Evolutionary conservation across 202 grass and related monocot genomes (phyloP), one percentile per base, ranked within the genome.

Genomic region (Cymbopogon flexuosus): DNA sequence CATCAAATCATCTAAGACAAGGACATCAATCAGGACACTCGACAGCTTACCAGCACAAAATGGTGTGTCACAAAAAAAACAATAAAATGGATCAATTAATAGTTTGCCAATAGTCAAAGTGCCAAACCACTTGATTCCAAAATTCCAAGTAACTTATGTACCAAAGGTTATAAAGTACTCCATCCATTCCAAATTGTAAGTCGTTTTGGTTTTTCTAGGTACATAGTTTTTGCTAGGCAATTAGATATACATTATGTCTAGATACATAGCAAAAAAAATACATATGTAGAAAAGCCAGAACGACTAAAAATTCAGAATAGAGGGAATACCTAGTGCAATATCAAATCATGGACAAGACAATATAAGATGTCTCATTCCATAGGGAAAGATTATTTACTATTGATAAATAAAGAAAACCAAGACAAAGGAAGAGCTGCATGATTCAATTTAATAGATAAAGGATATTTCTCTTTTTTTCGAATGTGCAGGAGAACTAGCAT

Each of bases 61-160:
- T 30, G 16, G 11, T 56, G n/a, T 65, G 22, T 75, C 46, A 75
- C 33, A 16, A 21, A 65, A 56, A 77, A 51, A 57, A 14, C 30
- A 63, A 68, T 24, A 57, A 62, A 74, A 87, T 65, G 15, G 13
- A 66, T 14, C 30, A 66, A 1, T 66, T 59, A 42, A 45, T 59
- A 67, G 27, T 40, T 66, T 76, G 62, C 59, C 11, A 56, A 45
- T 49, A 42, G 58, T 77, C 30, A 56, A 85, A 65, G 51, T 54
- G 18, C 18, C 2, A 23, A 59, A 24, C 31, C 12, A 57, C 67
- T 42, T 9, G 3, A 34, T 79, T 72, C 30, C 66, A 78, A 4
- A 80, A 74, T 68, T 68, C 27, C 30, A 21, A 2, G 4, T 68
- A 58, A 75, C 69, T 36, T 39, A 68, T 16, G 24, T 63, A 81